Base-by-base conservation (phyloP, 192 early-diverging fungal species). In the Chytriomyces sp. region DNA sequence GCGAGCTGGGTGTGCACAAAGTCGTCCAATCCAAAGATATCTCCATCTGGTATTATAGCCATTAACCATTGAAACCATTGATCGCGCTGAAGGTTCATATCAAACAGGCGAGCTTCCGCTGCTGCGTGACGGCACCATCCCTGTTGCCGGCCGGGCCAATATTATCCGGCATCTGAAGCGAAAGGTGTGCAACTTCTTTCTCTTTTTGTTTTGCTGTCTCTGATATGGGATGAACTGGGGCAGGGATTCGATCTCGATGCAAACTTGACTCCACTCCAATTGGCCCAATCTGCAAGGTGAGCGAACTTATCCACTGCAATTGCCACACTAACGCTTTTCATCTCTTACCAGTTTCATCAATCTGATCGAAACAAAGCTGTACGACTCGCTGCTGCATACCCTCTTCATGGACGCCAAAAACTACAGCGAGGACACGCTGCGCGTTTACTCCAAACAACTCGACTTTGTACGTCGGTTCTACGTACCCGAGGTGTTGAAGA, bases 381-480 rank as follows among this genome's bases (percentile, higher is more conserved):
- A 89, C 43, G 93, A 97, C 75, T 85, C 91, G 7, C 77, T 95
- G 86, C 80, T 96, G 26, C 96, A 91, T 69, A 92, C 87, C 46
- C 94, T 92, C 91, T 98, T 92, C 69, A 77, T 93, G 7, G 95
- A 95, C 60, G 78, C 87, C 5, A 90, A 93, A 43, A 96, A 98
- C 81, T 95, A 92, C 86, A 81, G 83, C 28, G 87, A 92, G 18
- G 83, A 82, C 13, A 94, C 92, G 45, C 88, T 93, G 44, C 94
- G 93, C 26, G 84, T 91, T 9, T 86, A 94, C 57, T 90, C 91
- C 5, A 88, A 85, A 62, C 68, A 93, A 20, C 83, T 98, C 48
- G 82, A 91, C 0, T 90, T 94, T 35, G 88, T 91, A 24, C 81
- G 87, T 0, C 85, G 92, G 8, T 91, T 92, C 50, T 71, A 92